Evolutionary conservation across 768 basidiomycete species (phyloP), one percentile per base, ranked within the genome.

Genomic region (Hericium erinaceus): DNA sequence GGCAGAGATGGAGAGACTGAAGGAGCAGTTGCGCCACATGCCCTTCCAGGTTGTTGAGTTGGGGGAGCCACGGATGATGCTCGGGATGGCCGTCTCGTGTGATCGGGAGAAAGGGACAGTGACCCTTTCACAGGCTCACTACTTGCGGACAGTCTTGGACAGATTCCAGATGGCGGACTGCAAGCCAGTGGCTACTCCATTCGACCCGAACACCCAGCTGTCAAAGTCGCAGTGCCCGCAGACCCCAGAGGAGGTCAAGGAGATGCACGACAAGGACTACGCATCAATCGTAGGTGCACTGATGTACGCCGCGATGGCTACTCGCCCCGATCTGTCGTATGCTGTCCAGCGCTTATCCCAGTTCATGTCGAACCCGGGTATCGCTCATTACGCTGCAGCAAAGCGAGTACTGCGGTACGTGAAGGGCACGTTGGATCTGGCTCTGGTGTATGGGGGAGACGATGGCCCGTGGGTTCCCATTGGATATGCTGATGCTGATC

Each of bases 321-420:
- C 65, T 12, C 59, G 62, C 49, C 66, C 66, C 2, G 70, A 71
- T 53, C 61, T 69, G 10, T 55, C 64, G 11, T 67, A 56, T 53
- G 60, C 65, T 12, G 64, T 64, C 20, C 55, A 59, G 5, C 41
- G 55, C 9, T 60, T 67, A 7, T 60, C 55, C 22, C 64, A 64
- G 28, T 66, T 62, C 55, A 54, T 54, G 12, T 50, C 41, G 10
- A 64, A 60, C 28, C 62, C 60, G 9, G 54, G 44, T 7, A 10
- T 15, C 5, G 46, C 48, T 20, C 67, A 65, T 39, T 58, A 54
- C 52, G 49, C 40, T 13, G 62, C 60, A 7, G 40, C 59, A 3
- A 64, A 64, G 48, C 61, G 55, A 1, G 53, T 66, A 6, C 22
- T 64, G 10, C 58, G 61, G 2, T 66, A 66, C 54, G 53, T 66